phyloP scores from a whole-genome alignment of 2,329 filamentous ascomycete genomes.

The Fusarium algeriense region DNA sequence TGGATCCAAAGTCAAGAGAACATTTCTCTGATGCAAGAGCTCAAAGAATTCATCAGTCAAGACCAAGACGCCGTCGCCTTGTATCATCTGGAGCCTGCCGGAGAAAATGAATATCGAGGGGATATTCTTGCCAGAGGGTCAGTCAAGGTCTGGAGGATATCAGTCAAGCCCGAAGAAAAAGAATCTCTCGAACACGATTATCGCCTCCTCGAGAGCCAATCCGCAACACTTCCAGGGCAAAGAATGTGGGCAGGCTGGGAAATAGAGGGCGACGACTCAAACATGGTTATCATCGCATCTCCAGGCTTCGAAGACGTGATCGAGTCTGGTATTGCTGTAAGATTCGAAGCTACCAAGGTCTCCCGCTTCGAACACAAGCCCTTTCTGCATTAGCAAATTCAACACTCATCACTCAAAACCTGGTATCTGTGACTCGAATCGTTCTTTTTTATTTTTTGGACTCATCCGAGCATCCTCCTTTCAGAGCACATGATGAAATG shows the following conservation, averaged over 20 bases:
- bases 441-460: slow-evolving; percentile 51
- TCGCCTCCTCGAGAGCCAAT: slow-evolving; percentile 50
- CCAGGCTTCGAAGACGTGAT: slow-evolving; percentile 53
- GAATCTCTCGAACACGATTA: slow-evolving; percentile 53
- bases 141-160: slow-evolving; percentile 55
- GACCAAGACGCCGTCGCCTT: slow-evolving; percentile 52
- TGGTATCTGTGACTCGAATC: slow-evolving; percentile 50
- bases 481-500: slow-evolving; percentile 61
- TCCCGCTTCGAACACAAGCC: slow-evolving; percentile 44
- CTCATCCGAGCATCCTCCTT: slow-evolving; percentile 55
- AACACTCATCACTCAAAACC: slow-evolving; percentile 23
- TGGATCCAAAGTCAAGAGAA: slow-evolving; percentile 61
- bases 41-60: slow-evolving; percentile 52
- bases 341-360: slow-evolving; percentile 33
- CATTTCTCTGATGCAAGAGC: slow-evolving; percentile 49
- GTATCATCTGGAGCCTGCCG: slow-evolving; percentile 57
- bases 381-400: slow-evolving; percentile 40
- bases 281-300: slow-evolving; percentile 57
- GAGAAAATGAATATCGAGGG: slow-evolving; percentile 42
- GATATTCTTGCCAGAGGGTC: slow-evolving; percentile 42
- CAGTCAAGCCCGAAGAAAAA: slow-evolving; percentile 49
- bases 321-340: slow-evolving; percentile 44
- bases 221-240: slow-evolving; percentile 47
- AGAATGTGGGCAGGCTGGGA: slow-evolving; percentile 57
- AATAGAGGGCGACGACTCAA: slow-evolving; percentile 54